Conservation (phyloP, 2,329 filamentous ascomycete genomes). For the Phialocephala subalpina region DNA sequence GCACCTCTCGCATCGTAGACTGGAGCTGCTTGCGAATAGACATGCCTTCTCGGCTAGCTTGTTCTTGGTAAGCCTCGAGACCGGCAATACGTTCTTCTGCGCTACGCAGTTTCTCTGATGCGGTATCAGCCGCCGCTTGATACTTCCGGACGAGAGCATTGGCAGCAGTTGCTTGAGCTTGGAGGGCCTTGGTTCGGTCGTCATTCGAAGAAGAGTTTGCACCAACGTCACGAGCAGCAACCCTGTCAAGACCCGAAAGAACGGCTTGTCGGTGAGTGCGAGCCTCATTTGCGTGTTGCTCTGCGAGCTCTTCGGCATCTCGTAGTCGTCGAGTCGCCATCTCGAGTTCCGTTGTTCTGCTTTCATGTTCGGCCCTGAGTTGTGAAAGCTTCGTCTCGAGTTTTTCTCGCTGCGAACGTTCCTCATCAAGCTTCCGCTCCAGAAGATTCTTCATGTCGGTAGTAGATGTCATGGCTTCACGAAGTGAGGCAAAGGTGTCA, state of each 20-base stretch:
- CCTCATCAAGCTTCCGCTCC: conserved; percentile 84
- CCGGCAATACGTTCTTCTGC: conserved; percentile 97
- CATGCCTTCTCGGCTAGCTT: conserved; percentile 92
- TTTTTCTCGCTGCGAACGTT: conserved; percentile 77
- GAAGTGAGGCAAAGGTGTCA: conserved; percentile 76
- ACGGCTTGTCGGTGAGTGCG: conserved; percentile 85
- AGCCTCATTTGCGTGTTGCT: conserved; percentile 88
- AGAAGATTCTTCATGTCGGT: conserved; percentile 78
- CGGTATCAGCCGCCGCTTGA: conserved; percentile 85
- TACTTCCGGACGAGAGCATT: conserved; percentile 86
- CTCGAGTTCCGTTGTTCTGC: conserved; percentile 79
- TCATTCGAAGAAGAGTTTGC: conserved; percentile 58
- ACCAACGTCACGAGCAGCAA: conserved; percentile 62
- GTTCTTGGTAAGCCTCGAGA: conserved; percentile 95
- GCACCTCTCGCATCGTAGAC: conserved; percentile 81
- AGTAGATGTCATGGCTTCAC: conserved; percentile 80
- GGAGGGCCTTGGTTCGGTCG: conserved; percentile 76
- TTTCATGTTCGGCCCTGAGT: conserved; percentile 84
- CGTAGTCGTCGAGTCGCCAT: conserved; percentile 75
- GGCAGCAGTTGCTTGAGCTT: conserved; percentile 80
- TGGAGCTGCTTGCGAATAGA: conserved; percentile 91
- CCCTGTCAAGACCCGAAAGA: conserved; percentile 81
- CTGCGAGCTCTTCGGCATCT: conserved; percentile 87
- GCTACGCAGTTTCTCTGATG: conserved; percentile 86
- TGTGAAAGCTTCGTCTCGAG: conserved; percentile 79